Base-by-base conservation (phyloP, 2,329 filamentous ascomycete species). In the Fusarium albosuccineum region DNA sequence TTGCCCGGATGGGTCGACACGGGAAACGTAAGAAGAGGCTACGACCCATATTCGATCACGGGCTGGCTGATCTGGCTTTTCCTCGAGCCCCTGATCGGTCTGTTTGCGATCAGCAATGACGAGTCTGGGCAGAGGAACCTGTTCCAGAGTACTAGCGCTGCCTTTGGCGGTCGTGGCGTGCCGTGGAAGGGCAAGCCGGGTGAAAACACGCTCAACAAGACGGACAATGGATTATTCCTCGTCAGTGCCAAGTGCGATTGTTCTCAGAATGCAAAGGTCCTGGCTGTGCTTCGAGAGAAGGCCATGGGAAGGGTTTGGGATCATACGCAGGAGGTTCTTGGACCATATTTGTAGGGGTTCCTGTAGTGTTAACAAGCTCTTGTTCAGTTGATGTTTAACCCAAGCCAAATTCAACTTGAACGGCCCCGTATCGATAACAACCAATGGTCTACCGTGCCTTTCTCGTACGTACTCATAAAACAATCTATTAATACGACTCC, bases 61-160 rank as follows among this genome's bases (percentile, higher is more conserved):
- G 66, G 30, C 33, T 78, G 77, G 75, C 13, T 78, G 7, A 60
- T 77, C 41, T 74, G 76, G 72, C 62, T 78, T 4, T 13, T 80
- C 9, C 57, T 79, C 4, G 73, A 76, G 52, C 77, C 73, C 1
- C 58, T 80, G 22, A 72, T 80, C 26, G 5, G 16, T 2, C 48
- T 79, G 0, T 61, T 80, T 9, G 62, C 67, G 3, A 56, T 73
- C 5, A 73, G 60, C 29, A 59, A 76, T n/a, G 73, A 79, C n/a
- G 74, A 70, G 49, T 75, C 75, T 29, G 78, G 57, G 3, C 76
- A 80, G 58, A 73, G 76, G 16, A 54, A 80, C 37, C 52, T 80
- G 60, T 80, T 79, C 52, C 69, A 75, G 36, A 64, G 75, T 46
- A 80, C 78, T 3, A 80, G 75, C 52, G 75, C 77, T 60, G 71